Percentiles rank a stretch among this genome's conserved stretches.
Conservation (phyloP, 192 early-diverging fungal genomes). For the Ramicandelaber brevisporus region DNA sequence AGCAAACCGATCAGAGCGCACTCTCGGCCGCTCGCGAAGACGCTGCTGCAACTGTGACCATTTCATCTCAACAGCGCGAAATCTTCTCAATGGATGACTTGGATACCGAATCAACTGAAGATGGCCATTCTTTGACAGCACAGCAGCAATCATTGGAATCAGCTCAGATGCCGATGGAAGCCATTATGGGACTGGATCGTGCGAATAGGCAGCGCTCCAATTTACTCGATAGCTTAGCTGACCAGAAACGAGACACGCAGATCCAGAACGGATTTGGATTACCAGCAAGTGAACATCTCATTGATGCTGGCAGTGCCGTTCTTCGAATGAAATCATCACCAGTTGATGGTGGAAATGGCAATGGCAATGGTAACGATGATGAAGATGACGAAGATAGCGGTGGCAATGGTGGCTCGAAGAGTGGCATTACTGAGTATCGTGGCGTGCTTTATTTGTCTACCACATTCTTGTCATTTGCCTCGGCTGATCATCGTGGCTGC, state of each 20-base stretch:
- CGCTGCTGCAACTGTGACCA: no score
- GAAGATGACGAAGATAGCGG: no score
- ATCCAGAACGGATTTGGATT: conserved; percentile 59
- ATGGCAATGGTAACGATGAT: no score
- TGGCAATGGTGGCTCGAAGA: no score
- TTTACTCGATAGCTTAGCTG: conserved; percentile 29
- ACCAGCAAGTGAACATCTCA: conserved; percentile 43
- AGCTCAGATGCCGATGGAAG: conserved; percentile 2
- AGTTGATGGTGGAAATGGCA: no score
- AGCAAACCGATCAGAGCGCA: no score
- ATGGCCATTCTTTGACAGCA: conserved; percentile 8
- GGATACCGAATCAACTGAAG: no score
- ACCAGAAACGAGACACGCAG: conserved; percentile 47
- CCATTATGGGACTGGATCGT: no score
- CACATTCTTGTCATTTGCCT: conserved; percentile 64
- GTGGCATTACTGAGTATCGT: conserved; percentile 9
- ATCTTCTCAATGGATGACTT: no score
- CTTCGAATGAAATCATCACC: conserved; percentile 7
- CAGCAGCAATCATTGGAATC: conserved; percentile 3
- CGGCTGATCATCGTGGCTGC: conserved; percentile 36
- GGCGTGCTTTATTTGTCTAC: conserved; percentile 71
- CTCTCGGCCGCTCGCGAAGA: no score
- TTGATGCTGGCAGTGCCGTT: conserved; percentile 31
- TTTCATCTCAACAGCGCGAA: no score
- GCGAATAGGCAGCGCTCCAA: no score